Evolutionary conservation across 192 early-diverging fungal species (phyloP), one percentile per base, ranked within the genome.

Genomic region (Podila minutissima): DNA sequence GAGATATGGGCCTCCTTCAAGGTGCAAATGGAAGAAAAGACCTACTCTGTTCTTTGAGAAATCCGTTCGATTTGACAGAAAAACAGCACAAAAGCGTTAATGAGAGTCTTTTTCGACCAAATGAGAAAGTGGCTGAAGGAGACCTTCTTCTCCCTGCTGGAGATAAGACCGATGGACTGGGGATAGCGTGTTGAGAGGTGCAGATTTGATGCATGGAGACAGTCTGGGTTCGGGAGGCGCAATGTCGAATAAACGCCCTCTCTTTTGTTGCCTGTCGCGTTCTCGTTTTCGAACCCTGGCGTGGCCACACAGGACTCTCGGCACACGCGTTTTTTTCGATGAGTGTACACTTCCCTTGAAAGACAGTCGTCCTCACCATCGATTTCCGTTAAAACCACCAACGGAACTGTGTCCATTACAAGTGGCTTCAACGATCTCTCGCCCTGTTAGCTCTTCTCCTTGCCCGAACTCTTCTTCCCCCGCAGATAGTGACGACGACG

Each of bases 11-110:
- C 22, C 55, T 24, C 22, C 55, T 58, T 58, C 26, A 28, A 58
- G 55, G n/a, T 58, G 55, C 26, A 58, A 26, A 58, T 58, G 55
- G 2, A 58, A 58, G 12, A 58, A 57, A 26, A 58, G 55, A 58
- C n/a, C 55, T 26, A 26, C 22, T 58, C 55, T 58, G 55, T 28
- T 58, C 55, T 58, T 26, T 26, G 26, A 58, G n/a, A 4, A 58
- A 58, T 58, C 55, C 55, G 55, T 58, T 58, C 22, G 55, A 58
- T 58, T 58, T 58, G 55, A 58, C 55, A 58, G 55, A 58, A 58
- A 58, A 58, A n/a, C 55, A 58, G 55, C 55, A 58, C 55, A 26
- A 58, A 58, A 28, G 55, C 55, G 55, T 28, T 0, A 58, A 3
- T 58, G 55, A 58, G 55, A 58, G 55, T 58, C n/a, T 26, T 58